Evolutionary conservation across 306 rosid genomes (phyloP).

Genomic region (Vigna nakashimae): DNA sequence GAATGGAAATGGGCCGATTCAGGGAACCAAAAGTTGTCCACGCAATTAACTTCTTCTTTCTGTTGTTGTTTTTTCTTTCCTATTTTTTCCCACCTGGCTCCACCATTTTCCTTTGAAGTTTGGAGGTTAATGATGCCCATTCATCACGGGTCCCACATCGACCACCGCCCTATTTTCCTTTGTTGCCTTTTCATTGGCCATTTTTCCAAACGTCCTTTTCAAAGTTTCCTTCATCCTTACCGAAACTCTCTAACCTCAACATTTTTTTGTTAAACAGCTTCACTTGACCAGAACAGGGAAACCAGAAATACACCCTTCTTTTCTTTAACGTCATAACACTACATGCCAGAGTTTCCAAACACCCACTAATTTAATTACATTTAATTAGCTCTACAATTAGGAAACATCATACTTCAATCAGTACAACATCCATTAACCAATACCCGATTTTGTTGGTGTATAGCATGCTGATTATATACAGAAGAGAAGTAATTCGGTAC

Average conservation of each 20-base stretch:
- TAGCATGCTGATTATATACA: background rate
- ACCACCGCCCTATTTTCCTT: constrained; percentile 60
- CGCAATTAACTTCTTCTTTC: constrained; percentile 44
- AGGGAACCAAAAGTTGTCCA: constrained; percentile 50
- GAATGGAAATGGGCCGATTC: constrained; percentile 45
- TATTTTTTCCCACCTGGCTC: constrained; percentile 45
- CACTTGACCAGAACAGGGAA: constrained; percentile 39
- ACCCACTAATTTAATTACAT: constrained; percentile 34
- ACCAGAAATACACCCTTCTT: constrained; percentile 4
- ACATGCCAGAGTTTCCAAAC: background rate
- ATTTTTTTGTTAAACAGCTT: constrained; percentile 38
- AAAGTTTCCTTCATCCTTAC: background rate
- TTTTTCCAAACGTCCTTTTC: constrained; percentile 36
- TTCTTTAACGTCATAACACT: background rate
- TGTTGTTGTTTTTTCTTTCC: constrained; percentile 33
- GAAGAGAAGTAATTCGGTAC: background rate
- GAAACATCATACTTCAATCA: background rate
- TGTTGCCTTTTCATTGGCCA: constrained; percentile 50
- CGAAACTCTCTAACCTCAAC: constrained; percentile 40
- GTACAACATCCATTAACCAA: constrained; percentile 19
- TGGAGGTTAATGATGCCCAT: constrained; percentile 53
- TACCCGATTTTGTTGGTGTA: constrained; percentile 15
- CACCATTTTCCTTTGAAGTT: constrained; percentile 26
- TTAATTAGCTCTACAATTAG: background rate
- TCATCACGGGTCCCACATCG: constrained; percentile 44